Base-by-base conservation (phyloP, 208 protist genomes). In the Acanthamoeba castellanii region DNA sequence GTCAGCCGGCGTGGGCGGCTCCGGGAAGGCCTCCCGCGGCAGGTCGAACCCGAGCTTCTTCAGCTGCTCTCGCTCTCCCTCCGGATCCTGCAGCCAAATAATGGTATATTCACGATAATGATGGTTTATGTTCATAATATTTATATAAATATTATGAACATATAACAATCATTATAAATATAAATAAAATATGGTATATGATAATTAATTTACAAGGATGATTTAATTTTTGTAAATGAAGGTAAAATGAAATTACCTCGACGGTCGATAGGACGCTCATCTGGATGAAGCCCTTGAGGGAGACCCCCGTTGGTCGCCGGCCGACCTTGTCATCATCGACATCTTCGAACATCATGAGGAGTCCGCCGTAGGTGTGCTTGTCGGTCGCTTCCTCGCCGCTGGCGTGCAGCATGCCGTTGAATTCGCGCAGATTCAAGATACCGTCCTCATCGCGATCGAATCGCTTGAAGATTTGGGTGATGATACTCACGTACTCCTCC, bases 1-100 rank as follows among this genome's bases (percentile, higher is more conserved):
- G 3, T 64, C 59, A 2, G 20, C 59, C 18, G 59, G 59, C 59
- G 59, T 64, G 11, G 59, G 59, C 59, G 59, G 59, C 3, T 64
- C 72, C 6, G 72, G 72, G n/a, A 81, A 81, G 72, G 72, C 7
- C 16, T 5, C 72, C 6, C 37, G 34, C 72, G 72, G 72, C 30
- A 81, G 30, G n/a, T 81, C 37, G 72, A 50, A 81, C 72, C 72
- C 72, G 37, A 81, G 72, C 72, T 81, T 81, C 72, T 50, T 37
- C 72, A 81, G n/a, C 37, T 81, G 72, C 16, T 3, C 34, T 18
- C 72, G 72, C 27, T 81, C 72, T 11, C 72, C 72, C 37, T 81
- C 72, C 27, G 72, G 72, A 18, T 81, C 72, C 72, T 81, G 37
- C 72, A 18, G 16, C 8, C 27, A n/a, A n/a, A n/a, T n/a, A n/a